These are phyloP conservation scores for Flaveria floridana DNA, from an alignment of 140 eudicot species.

Conservation along the genomic window DNA sequence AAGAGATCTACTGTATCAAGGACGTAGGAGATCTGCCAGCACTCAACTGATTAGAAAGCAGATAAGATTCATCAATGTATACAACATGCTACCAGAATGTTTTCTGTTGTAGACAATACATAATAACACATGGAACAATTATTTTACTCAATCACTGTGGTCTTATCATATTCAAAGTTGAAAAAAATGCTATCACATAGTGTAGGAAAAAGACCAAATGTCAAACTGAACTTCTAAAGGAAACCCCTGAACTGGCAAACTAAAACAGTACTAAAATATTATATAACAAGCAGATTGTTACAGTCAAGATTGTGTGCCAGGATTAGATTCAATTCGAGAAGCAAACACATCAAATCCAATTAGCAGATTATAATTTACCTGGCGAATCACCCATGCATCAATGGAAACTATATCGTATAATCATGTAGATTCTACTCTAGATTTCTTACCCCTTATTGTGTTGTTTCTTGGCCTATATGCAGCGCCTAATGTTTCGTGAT, in stretches of 20 bases:
- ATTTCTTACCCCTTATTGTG: neutral
- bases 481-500: slow-evolving; percentile 2
- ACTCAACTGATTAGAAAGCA: slow-evolving; percentile 33
- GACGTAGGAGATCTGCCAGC: slow-evolving; percentile 80
- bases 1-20: slow-evolving; percentile 83
- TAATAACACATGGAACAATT: neutral
- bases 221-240: neutral
- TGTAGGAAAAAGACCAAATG: neutral
- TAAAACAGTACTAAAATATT: neutral
- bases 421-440: neutral
- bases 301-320: neutral
- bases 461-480: neutral
- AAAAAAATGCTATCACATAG: neutral
- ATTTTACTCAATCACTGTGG: neutral
- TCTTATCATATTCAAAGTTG: neutral
- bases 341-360: slow-evolving; percentile 1
- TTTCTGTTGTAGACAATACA: neutral
- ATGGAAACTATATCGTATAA: neutral
- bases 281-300: slow-evolving; percentile 1
- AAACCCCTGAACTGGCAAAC: neutral
- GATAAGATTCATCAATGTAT: slow-evolving; percentile 16
- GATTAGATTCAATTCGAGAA: neutral
- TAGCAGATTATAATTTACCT: neutral
- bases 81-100: slow-evolving; percentile 1
- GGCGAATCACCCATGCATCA: neutral